Evolutionary conservation across 257 asterid genomes (phyloP).

Genomic region (Solanum pimpinellifolium): DNA sequence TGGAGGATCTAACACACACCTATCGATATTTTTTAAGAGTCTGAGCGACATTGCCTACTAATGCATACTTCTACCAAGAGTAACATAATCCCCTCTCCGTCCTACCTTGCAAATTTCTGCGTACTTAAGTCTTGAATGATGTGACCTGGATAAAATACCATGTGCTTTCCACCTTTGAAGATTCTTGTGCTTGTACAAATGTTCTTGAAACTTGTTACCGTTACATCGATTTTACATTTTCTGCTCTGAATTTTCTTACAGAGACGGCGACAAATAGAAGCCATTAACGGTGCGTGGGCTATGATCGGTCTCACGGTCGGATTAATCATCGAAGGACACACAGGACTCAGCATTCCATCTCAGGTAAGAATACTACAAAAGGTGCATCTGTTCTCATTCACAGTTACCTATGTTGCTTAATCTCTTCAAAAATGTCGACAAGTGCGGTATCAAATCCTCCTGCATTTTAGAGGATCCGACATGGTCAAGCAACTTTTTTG

Average conservation of each 20-base stretch:
- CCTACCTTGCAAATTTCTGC: background rate
- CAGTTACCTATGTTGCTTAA: background rate
- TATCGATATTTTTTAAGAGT: background rate
- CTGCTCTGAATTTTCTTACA: background rate
- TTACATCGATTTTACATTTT: background rate
- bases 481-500: background rate
- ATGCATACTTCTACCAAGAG: background rate
- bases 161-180: background rate
- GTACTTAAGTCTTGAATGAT: background rate
- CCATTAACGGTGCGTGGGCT: conserved; percentile 94
- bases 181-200: background rate
- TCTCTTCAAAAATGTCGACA: background rate
- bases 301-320: conserved; percentile 93
- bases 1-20: background rate
- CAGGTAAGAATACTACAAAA: conserved; percentile 35
- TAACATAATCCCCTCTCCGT: background rate
- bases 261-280: conserved; percentile 68
- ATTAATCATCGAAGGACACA: conserved; percentile 70
- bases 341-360: conserved; percentile 56
- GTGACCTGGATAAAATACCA: background rate
- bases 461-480: background rate
- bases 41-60: background rate
- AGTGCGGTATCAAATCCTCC: background rate
- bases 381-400: background rate
- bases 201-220: background rate